phyloP scores from a whole-genome alignment of 129 eudicot genomes.

The Escallonia rubra region DNA sequence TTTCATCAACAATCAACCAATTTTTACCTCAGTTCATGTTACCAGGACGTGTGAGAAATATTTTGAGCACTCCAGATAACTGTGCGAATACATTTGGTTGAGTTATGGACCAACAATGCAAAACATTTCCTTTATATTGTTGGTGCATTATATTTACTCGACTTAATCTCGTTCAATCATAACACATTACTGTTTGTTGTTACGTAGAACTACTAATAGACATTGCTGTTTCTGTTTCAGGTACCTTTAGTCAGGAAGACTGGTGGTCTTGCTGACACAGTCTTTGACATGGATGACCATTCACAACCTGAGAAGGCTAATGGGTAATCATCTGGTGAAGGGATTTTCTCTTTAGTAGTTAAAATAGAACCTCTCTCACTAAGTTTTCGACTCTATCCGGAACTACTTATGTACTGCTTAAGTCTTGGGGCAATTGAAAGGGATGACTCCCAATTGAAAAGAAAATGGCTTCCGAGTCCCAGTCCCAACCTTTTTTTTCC shows the following conservation, averaged over 20 bases:
- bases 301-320: constrained; percentile 56
- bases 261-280: constrained; percentile 93
- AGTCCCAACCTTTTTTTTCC: too few relatives aligned
- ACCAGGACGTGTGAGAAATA: too few relatives aligned
- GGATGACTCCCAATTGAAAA: too few relatives aligned
- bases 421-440: too few relatives aligned
- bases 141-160: too few relatives aligned
- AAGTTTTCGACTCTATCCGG: not conserved
- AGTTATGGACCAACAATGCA: not conserved
- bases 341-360: not conserved
- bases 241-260: constrained; percentile 79
- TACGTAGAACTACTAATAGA: not conserved
- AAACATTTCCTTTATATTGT: too few relatives aligned
- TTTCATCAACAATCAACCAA: not conserved
- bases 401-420: too few relatives aligned
- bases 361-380: not conserved
- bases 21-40: not conserved
- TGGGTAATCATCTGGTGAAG: constrained; percentile 43
- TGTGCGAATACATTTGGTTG: not conserved
- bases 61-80: not conserved
- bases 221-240: constrained; percentile 28
- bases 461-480: too few relatives aligned
- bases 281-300: constrained; percentile 72
- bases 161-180: too few relatives aligned
- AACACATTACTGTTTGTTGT: too few relatives aligned